Conservation (phyloP, 371 early-diverging fungal genomes). For the Sanchytrium tribonematis region DNA sequence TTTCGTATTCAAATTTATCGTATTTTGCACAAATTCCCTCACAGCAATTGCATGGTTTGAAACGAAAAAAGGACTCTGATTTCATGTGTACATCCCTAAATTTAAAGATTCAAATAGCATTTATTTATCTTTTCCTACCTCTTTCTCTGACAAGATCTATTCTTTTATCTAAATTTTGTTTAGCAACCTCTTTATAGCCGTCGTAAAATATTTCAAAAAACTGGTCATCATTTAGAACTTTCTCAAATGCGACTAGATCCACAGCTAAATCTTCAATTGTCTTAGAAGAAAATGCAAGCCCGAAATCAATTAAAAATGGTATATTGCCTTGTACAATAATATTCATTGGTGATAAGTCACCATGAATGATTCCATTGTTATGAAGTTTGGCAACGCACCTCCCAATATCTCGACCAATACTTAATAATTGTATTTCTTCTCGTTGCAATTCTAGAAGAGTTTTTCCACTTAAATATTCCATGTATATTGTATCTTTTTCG, state of each 20-base stretch:
- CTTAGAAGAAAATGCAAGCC: not conserved
- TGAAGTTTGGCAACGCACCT: not conserved
- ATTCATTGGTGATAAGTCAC: conserved; percentile 1
- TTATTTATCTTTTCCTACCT: conserved; percentile 1
- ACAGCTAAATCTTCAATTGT: not conserved
- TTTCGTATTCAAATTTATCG: too few relatives aligned
- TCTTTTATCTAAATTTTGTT: not conserved
- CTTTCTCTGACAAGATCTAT: not conserved
- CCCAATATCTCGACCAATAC: not conserved
- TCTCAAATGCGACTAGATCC: conserved; percentile 1
- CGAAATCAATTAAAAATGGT: not conserved
- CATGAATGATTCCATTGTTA: not conserved
- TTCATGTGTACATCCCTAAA: too few relatives aligned
- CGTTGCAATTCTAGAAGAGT: not conserved
- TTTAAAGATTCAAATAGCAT: too few relatives aligned
- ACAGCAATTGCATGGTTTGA: too few relatives aligned
- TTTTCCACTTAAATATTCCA: not conserved
- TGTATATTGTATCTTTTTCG: not conserved
- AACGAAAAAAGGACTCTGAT: too few relatives aligned
- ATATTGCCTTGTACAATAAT: not conserved
- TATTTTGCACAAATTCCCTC: too few relatives aligned
- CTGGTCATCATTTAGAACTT: not conserved
- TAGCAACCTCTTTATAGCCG: not conserved
- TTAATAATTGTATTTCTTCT: not conserved
- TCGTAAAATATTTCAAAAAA: not conserved